phyloP scores from a whole-genome alignment of 371 early-diverging fungal genomes.

The Fennellomyces sp. region DNA sequence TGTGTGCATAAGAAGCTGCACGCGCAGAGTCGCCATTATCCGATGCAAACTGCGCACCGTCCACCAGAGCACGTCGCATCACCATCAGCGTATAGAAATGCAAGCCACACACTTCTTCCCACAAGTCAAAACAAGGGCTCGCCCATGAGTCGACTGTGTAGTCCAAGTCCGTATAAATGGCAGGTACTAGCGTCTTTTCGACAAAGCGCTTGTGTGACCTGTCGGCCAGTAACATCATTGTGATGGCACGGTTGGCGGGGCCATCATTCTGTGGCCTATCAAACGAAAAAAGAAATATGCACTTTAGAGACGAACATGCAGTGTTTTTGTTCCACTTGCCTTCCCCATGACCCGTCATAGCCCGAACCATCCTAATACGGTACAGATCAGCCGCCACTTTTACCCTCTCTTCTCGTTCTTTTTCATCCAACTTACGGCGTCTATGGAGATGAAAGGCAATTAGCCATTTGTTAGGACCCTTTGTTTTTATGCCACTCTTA shows the following conservation, averaged over 20 bases:
- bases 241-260: conserved; percentile 72
- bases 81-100: conserved; percentile 78
- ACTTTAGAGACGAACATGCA: too few relatives aligned
- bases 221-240: conserved; percentile 52
- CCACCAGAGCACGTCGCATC: conserved; percentile 55
- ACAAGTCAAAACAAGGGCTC: conserved; percentile 53
- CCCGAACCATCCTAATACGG: conserved; percentile 46
- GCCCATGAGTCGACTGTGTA: conserved; percentile 55
- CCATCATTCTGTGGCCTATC: conserved; percentile 81
- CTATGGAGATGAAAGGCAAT: neutral
- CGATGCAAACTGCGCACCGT: conserved; percentile 22
- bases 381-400: neutral
- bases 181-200: conserved; percentile 13
- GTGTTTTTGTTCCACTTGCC: conserved; percentile 11
- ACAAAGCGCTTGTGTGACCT: conserved; percentile 24
- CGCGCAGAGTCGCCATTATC: conserved; percentile 4
- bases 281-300: neutral
- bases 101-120: conserved; percentile 60
- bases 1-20: conserved; percentile 3
- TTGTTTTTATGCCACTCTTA: neutral
- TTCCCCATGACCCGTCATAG: conserved; percentile 64
- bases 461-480: neutral
- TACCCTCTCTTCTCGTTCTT: neutral
- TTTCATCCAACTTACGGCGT: conserved; percentile 1
- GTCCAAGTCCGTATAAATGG: conserved; percentile 57